Evolutionary conservation across 805 yeast genomes (phyloP).

Genomic region (Candida jianshihensis): DNA sequence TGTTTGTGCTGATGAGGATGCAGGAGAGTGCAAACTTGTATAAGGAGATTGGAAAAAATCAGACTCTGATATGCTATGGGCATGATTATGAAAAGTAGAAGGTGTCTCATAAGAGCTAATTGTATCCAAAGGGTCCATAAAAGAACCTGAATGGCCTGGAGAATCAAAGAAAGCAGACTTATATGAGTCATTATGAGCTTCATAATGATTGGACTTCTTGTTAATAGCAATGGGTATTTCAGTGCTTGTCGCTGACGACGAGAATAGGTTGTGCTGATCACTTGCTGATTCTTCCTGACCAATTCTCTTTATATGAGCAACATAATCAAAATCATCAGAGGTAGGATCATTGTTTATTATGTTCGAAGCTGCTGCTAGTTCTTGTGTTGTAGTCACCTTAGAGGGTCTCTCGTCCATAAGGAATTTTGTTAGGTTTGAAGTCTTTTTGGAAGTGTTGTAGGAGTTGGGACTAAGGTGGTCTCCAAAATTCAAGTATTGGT

Average conservation of each 20-base stretch:
- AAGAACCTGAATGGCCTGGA: constrained; percentile 17
- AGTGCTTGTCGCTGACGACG: constrained; percentile 1
- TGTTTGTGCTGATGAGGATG: constrained; percentile 19
- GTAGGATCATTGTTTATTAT: constrained; percentile 33
- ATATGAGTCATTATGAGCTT: not conserved
- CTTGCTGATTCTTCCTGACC: constrained; percentile 32
- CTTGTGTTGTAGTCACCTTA: not conserved
- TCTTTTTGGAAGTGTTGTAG: constrained; percentile 4
- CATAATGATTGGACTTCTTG: not conserved
- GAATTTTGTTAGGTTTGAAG: constrained; percentile 22
- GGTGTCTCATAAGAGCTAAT: constrained; percentile 22
- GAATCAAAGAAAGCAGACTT: constrained; percentile 18
- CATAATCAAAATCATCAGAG: constrained; percentile 54
- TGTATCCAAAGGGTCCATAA: constrained; percentile 22
- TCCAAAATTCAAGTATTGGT: constrained; percentile 19
- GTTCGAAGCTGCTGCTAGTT: constrained; percentile 1
- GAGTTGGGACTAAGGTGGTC: constrained; percentile 4
- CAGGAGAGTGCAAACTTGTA: constrained; percentile 17
- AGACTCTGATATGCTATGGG: constrained; percentile 12
- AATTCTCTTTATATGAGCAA: constrained; percentile 54
- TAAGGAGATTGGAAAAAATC: constrained; percentile 14
- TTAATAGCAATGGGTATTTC: constrained; percentile 6
- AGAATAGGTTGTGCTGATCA: not conserved
- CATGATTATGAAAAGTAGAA: constrained; percentile 12
- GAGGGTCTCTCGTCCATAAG: constrained; percentile 8